A percentile compares a stretch with the other conserved stretches of the same genome.
Evolutionary conservation across 2,329 filamentous ascomycete species (phyloP).

Genomic region (Gnomoniopsis sp.): DNA sequence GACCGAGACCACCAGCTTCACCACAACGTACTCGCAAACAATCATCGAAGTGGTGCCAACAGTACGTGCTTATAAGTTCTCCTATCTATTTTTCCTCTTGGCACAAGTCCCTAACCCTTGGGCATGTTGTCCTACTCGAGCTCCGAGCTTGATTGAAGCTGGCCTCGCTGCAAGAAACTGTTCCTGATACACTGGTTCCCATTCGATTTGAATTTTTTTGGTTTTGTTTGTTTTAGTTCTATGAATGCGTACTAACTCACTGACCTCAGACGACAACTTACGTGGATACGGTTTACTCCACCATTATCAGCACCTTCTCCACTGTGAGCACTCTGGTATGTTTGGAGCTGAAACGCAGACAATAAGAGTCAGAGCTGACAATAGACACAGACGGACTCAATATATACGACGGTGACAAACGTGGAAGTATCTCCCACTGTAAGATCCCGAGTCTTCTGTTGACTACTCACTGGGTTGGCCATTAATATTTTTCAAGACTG

Average conservation of each 20-base stretch:
- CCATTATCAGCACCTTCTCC: neutral
- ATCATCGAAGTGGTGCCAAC: neutral
- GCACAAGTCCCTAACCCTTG: too few relatives aligned
- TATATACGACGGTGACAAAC: neutral
- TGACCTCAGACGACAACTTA: neutral
- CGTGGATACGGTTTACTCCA: neutral
- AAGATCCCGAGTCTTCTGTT: neutral
- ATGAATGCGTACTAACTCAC: neutral
- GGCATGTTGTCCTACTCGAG: too few relatives aligned
- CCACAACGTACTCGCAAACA: neutral
- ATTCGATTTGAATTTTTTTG: too few relatives aligned
- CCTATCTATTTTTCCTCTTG: too few relatives aligned
- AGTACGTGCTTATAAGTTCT: neutral
- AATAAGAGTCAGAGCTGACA: neutral
- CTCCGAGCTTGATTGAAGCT: too few relatives aligned
- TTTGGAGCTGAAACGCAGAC: too few relatives aligned
- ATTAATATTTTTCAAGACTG: neutral
- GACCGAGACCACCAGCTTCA: neutral
- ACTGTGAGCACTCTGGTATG: neutral
- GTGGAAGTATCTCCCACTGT: neutral
- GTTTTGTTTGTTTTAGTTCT: too few relatives aligned
- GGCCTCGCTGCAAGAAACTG: too few relatives aligned
- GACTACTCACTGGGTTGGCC: neutral
- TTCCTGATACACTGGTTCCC: too few relatives aligned
- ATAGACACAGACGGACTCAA: neutral